Evolutionary conservation across 768 basidiomycete species (phyloP).

Genomic region (Mycena maculata): DNA sequence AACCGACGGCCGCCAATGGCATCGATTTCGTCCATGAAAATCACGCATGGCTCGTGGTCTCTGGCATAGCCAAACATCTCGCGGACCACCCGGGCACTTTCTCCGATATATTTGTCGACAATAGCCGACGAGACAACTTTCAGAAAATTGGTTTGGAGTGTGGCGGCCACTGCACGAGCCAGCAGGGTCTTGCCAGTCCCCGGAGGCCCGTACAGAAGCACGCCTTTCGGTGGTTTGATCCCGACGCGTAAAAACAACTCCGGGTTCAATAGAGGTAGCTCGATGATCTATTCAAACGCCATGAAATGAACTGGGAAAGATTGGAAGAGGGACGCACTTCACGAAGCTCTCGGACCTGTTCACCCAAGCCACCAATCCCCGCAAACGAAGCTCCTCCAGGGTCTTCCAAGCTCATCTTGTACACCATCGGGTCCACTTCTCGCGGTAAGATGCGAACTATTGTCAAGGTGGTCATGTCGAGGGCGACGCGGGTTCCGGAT

Average conservation of each 20-base stretch:
- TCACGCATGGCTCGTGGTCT: slow-evolving; percentile 98
- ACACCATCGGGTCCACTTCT: slow-evolving; percentile 97
- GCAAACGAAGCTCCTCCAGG: slow-evolving; percentile 96
- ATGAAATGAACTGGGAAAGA: neutral
- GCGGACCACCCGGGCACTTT: slow-evolving; percentile 93
- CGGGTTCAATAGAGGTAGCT: slow-evolving; percentile 94
- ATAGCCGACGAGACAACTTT: slow-evolving; percentile 99
- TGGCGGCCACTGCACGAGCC: slow-evolving; percentile 93
- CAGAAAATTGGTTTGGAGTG: slow-evolving; percentile 94
- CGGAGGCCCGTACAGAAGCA: slow-evolving; percentile 97
- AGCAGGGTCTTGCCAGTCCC: slow-evolving; percentile 98
- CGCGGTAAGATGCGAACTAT: slow-evolving; percentile 98
- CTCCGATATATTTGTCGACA: slow-evolving; percentile 98
- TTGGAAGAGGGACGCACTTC: slow-evolving; percentile 66
- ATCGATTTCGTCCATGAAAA: slow-evolving; percentile 99
- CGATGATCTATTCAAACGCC: slow-evolving; percentile 77
- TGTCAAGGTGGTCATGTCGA: slow-evolving; percentile 99
- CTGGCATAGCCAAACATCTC: slow-evolving; percentile 99
- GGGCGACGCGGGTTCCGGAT: slow-evolving; percentile 91
- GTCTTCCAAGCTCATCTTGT: slow-evolving; percentile 99
- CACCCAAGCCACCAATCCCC: slow-evolving; percentile 94
- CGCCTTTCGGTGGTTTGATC: slow-evolving; percentile 95
- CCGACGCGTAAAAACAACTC: slow-evolving; percentile 96
- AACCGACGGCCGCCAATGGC: slow-evolving; percentile 91
- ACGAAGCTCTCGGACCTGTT: slow-evolving; percentile 96